phyloP scores from a whole-genome alignment of 164 flowering plant species.

The Tetrastigma voinierianum region DNA sequence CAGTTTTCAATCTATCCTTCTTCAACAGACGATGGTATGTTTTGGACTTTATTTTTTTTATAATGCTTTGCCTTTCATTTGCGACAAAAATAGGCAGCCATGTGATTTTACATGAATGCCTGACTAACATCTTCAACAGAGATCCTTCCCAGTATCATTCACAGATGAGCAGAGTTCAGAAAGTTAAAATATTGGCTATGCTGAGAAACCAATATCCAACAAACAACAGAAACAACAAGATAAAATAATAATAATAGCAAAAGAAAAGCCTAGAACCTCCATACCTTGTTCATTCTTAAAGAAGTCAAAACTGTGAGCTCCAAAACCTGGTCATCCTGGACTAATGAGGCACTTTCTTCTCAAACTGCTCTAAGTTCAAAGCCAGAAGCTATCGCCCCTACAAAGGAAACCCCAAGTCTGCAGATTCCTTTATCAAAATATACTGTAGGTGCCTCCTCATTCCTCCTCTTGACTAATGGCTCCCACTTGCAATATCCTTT shows the following conservation, averaged over 20 bases:
- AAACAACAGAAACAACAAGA: not conserved
- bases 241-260: not conserved
- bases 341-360: slow-evolving; percentile 69
- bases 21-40: slow-evolving; percentile 70
- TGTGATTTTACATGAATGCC: no score
- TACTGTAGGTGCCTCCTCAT: slow-evolving; percentile 78
- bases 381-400: slow-evolving; percentile 84
- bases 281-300: slow-evolving; percentile 88
- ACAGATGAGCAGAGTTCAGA: not conserved
- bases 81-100: slow-evolving; percentile 93
- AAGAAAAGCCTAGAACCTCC: not conserved
- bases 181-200: no score
- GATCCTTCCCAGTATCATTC: slow-evolving; percentile 36
- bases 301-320: slow-evolving; percentile 77
- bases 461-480: slow-evolving; percentile 64
- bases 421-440: slow-evolving; percentile 58
- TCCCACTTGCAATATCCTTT: slow-evolving; percentile 77
- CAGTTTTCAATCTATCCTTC: slow-evolving; percentile 59
- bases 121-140: slow-evolving; percentile 70
- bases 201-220: not conserved
- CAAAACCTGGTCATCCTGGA: slow-evolving; percentile 50
- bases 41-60: slow-evolving; percentile 88
- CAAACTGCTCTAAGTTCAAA: slow-evolving; percentile 87
- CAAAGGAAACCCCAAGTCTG: slow-evolving; percentile 57
- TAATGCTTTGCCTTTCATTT: slow-evolving; percentile 77